Evolutionary conservation across 257 asterid species (phyloP), one percentile per base, ranked within the genome.

Genomic region (Echium plantagineum): DNA sequence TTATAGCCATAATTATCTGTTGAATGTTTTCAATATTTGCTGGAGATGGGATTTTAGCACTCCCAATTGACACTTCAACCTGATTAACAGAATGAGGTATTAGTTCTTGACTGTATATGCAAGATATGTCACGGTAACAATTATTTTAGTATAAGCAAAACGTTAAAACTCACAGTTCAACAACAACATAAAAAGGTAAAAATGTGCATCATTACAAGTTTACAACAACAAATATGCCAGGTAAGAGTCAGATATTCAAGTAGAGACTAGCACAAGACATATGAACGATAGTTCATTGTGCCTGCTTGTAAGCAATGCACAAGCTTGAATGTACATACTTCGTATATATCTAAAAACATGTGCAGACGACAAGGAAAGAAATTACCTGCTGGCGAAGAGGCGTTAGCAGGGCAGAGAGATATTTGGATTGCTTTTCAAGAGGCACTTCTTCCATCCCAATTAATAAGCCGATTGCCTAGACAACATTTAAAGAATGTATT

Each of bases 371-470:
- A 59, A 55, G 5, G 30, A 42, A 31, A 15, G 20, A 35, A 51
- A 70, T 74, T 58, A 93, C 99, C 99, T 89, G 96, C 73, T 83
- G 94, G 72, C 96, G 80, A 71, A 93, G 94, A 54, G 97, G 99
- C 75, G 88, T 86, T 49, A 93, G 85, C 74, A 93, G 76, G 22
- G 85, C 82, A 63, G 95, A 80, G 57, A 93, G 95, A 74, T 83
- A 93, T 35, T 80, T 89, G 9, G 85, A 73, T 71, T 93, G 99
- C 69, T 89, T 93, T 77, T 83, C 96, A 62, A 72, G 73, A 28
- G 95, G 79, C 46, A 93, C 95, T 59, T 93, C 95, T 79, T 93
- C 99, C 97, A 86, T 93, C 71, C 99, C 97, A 66, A 93, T 86
- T 57, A 93, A 76, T 77, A 83, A 81, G 59, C 99, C 99, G 72